Conservation (phyloP, 202 grass and related monocot species). For the Schoenoplectus tabernaemontani region DNA sequence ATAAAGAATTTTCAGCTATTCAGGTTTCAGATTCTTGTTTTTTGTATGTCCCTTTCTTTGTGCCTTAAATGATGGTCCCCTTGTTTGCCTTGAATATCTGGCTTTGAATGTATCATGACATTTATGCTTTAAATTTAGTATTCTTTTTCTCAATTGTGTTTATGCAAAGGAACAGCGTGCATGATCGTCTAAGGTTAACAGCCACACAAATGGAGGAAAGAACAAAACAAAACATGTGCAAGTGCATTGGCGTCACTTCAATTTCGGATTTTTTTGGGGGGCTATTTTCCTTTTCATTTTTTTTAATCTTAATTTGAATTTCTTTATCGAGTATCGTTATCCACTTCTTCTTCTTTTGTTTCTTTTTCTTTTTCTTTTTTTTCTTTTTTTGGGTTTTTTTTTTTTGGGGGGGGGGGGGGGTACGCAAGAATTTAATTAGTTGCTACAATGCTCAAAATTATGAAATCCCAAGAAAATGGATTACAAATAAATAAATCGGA, state of each 20-base stretch:
- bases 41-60: conserved; percentile 23
- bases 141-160: conserved; percentile 4
- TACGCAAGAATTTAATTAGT: background rate
- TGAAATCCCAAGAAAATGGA: background rate
- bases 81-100: conserved; percentile 20
- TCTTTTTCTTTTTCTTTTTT: background rate
- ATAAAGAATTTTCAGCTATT: conserved; percentile 29
- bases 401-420: no score
- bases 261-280: background rate
- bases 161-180: conserved; percentile 13
- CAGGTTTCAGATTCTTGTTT: conserved; percentile 29
- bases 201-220: background rate
- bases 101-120: conserved; percentile 13
- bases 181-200: background rate
- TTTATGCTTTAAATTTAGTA: conserved; percentile 11
- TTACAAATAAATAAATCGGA: background rate
- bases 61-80: conserved; percentile 27
- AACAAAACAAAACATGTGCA: conserved; percentile 4
- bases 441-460: background rate
- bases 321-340: background rate
- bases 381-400: no score
- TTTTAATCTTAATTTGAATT: background rate
- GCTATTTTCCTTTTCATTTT: background rate
- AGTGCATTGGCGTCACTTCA: background rate
- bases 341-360: background rate